Evolutionary conservation across 495 filamentous ascomycete species (phyloP).

Genomic region (Penicillium mononematosum): DNA sequence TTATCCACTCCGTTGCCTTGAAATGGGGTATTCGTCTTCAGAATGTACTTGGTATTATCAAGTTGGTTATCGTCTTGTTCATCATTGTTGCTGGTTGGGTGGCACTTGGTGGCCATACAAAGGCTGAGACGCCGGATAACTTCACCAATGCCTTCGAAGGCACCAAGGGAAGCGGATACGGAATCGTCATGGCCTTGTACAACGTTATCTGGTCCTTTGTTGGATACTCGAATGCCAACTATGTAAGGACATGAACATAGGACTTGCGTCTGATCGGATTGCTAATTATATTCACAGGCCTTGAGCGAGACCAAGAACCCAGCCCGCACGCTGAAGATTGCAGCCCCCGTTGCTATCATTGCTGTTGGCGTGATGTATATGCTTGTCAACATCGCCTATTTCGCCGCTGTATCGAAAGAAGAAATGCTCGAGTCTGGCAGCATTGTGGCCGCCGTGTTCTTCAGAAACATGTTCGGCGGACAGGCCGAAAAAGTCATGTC

Average conservation of each 20-base stretch:
- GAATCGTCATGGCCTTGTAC: constrained; percentile 61
- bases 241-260: constrained; percentile 25
- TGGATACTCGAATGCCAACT: constrained; percentile 64
- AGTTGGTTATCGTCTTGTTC: constrained; percentile 64
- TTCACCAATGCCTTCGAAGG: constrained; percentile 65
- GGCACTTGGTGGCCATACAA: constrained; percentile 51
- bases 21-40: constrained; percentile 69
- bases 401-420: constrained; percentile 63
- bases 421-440: constrained; percentile 59
- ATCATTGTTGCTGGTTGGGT: constrained; percentile 66
- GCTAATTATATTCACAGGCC: constrained; percentile 39
- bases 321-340: constrained; percentile 59
- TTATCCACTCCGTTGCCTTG: constrained; percentile 57
- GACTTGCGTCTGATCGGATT: constrained; percentile 1
- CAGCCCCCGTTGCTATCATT: constrained; percentile 60
- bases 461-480: constrained; percentile 64
- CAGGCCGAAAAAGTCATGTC: constrained; percentile 59
- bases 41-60: constrained; percentile 65
- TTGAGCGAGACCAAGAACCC: constrained; percentile 64
- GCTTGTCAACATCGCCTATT: constrained; percentile 70
- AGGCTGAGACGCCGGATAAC: constrained; percentile 54
- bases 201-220: constrained; percentile 69
- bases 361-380: constrained; percentile 65
- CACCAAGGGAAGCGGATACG: constrained; percentile 56
- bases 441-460: constrained; percentile 63